phyloP scores from a whole-genome alignment of 129 eudicot genomes.

The Centrapalus pauciflorus region DNA sequence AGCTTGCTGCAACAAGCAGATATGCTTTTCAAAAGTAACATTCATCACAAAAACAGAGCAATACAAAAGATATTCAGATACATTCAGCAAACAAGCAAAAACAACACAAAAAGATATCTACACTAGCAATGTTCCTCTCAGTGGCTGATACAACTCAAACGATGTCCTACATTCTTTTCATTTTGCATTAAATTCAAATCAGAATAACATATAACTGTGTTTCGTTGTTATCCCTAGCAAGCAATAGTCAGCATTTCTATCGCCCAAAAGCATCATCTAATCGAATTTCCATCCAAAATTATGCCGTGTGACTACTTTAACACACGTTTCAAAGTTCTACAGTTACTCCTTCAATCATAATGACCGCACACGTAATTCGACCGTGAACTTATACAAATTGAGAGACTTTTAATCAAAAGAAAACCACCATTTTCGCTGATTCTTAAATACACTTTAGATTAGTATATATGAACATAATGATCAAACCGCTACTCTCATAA shows the following conservation, averaged over 20 bases:
- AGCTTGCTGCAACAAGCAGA: no score
- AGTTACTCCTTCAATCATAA: not conserved
- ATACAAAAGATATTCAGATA: not conserved
- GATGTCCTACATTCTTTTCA: not conserved
- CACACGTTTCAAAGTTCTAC: not conserved
- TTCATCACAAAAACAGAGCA: not conserved
- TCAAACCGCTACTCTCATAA: not conserved
- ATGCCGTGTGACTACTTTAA: not conserved
- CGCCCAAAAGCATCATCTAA: not conserved
- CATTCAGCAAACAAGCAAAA: not conserved
- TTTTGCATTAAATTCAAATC: no score
- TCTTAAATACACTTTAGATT: not conserved
- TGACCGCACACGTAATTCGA: not conserved
- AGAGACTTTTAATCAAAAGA: not conserved
- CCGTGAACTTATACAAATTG: not conserved
- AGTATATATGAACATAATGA: not conserved
- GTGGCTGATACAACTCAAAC: not conserved
- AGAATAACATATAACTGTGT: not conserved
- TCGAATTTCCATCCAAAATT: not conserved
- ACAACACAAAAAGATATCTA: not conserved
- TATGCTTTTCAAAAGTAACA: no score
- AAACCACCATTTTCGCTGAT: not conserved
- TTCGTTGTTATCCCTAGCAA: not conserved
- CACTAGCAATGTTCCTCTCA: not conserved
- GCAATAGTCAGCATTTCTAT: not conserved